Percentiles rank a stretch among this genome's conserved stretches.
phyloP scores from a whole-genome alignment of 192 early-diverging fungal species.

The Backusella mclennaniae region DNA sequence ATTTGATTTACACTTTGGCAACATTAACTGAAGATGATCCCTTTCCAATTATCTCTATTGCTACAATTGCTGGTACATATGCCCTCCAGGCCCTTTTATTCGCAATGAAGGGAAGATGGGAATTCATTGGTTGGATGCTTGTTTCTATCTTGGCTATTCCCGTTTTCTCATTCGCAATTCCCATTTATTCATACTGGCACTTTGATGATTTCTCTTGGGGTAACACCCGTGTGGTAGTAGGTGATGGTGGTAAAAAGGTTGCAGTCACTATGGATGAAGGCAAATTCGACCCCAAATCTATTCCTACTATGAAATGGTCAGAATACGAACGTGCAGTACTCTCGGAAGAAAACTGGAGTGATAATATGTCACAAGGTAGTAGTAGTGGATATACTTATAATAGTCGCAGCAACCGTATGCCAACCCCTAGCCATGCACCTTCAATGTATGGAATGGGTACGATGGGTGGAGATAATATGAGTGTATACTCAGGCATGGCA shows the following conservation, averaged over 20 bases:
- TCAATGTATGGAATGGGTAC: constrained; percentile 4
- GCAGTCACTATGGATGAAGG: constrained; percentile 67
- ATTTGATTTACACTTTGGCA: constrained; percentile 71
- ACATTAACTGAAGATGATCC: constrained; percentile 41
- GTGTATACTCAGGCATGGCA: constrained; percentile 5
- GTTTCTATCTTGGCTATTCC: constrained; percentile 91
- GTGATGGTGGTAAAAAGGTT: constrained; percentile 76
- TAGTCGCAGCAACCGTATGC: not conserved
- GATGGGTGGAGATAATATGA: constrained; percentile 8
- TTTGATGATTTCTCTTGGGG: constrained; percentile 99
- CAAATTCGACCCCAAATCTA: constrained; percentile 73
- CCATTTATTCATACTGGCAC: constrained; percentile 96
- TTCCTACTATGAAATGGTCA: constrained; percentile 80
- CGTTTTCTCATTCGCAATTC: constrained; percentile 80
- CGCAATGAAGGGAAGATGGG: constrained; percentile 68
- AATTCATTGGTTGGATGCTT: constrained; percentile 97
- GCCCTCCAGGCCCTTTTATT: constrained; percentile 89
- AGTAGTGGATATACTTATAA: constrained; percentile 18
- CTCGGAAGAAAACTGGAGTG: constrained; percentile 29
- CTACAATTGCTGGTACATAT: constrained; percentile 85
- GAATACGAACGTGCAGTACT: constrained; percentile 69
- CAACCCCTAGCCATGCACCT: not conserved
- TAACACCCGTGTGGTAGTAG: constrained; percentile 89
- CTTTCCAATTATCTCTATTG: constrained; percentile 81
- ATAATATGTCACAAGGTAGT: constrained; percentile 41